Evolutionary conservation across 345 rosid species (phyloP).

Genomic region (Eucalyptus polyanthemos): DNA sequence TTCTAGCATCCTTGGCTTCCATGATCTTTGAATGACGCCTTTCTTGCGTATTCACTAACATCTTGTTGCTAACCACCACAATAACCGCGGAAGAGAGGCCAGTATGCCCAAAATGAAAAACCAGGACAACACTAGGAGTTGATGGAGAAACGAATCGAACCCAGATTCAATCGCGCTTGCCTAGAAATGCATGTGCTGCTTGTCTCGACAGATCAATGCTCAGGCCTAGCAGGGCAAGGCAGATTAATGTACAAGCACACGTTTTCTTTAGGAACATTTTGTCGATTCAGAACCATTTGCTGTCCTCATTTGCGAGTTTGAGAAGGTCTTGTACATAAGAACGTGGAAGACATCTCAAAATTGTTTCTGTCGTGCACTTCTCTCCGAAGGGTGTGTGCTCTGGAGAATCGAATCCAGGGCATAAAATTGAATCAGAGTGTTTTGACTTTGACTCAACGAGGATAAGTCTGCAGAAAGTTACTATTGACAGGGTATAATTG

Average conservation of each 20-base stretch:
- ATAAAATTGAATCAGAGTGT: neutral
- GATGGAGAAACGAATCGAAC: slow-evolving; percentile 2
- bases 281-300: neutral
- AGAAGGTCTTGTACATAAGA: neutral
- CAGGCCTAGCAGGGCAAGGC: neutral
- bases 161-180: neutral
- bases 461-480: neutral
- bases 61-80: slow-evolving; percentile 54
- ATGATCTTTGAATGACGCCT: slow-evolving; percentile 37
- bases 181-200: neutral
- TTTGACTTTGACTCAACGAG: neutral
- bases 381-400: neutral
- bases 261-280: neutral
- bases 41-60: slow-evolving; percentile 38
- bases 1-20: slow-evolving; percentile 13
- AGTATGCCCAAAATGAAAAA: slow-evolving; percentile 18
- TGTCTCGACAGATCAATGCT: neutral
- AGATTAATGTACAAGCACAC: neutral
- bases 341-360: neutral
- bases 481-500: neutral
- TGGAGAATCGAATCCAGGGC: neutral
- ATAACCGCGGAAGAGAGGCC: slow-evolving; percentile 31
- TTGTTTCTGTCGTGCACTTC: neutral
- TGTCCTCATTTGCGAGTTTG: neutral
- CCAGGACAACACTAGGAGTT: slow-evolving; percentile 21